phyloP scores from a whole-genome alignment of 306 rosid species.

The Cucumis sativus region Cucumber_9930_V3 NC_026659.2:23086501-23087000 shows the following conservation, averaged over 20 bases:
- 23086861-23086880: neutral
- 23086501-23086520: constrained; percentile 89
- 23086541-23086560: constrained; percentile 87
- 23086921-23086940: neutral
- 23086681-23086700: constrained; percentile 50
- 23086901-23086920: neutral
- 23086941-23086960: neutral
- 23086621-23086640: constrained; percentile 81
- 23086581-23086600: constrained; percentile 86
- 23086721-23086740: neutral
- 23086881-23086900: neutral
- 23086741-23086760: neutral
- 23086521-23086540: constrained; percentile 76
- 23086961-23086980: neutral
- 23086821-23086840: neutral
- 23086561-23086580: constrained; percentile 97
- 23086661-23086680: constrained; percentile 69
- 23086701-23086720: neutral
- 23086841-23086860: neutral
- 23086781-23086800: neutral
- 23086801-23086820: neutral
- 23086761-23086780: neutral
- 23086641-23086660: constrained; percentile 88
- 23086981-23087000: neutral
- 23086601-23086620: constrained; percentile 71